Evolutionary conservation across 2,329 filamentous ascomycete species (phyloP).

Genomic region (Exophiala calicioides): DNA sequence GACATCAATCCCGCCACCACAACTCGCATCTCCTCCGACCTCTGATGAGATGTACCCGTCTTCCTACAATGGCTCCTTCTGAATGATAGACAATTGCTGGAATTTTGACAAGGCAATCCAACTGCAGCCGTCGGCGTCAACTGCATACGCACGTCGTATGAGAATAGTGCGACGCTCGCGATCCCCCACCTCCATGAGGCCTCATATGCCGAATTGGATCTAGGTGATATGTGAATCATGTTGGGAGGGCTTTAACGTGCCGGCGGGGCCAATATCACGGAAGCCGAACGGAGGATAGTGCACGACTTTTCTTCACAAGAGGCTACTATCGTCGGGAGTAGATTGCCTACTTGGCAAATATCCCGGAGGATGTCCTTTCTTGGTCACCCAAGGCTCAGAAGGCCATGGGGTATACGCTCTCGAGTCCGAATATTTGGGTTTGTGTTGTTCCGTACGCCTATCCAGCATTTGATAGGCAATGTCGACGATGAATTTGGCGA

Average conservation of each 20-base stretch:
- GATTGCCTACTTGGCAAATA: constrained; percentile 24
- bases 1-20: no score
- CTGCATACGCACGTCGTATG: constrained; percentile 36
- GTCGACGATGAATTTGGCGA: not conserved
- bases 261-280: constrained; percentile 35
- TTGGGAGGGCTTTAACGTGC: constrained; percentile 39
- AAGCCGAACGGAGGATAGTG: constrained; percentile 23
- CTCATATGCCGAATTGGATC: constrained; percentile 35
- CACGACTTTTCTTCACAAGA: constrained; percentile 28
- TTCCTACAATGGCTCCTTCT: no score
- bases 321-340: constrained; percentile 21
- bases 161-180: constrained; percentile 36
- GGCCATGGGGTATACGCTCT: constrained; percentile 29
- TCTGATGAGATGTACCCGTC: no score
- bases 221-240: constrained; percentile 42
- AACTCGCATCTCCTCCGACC: no score
- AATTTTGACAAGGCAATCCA: no score
- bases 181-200: constrained; percentile 30
- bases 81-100: no score
- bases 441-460: constrained; percentile 14
- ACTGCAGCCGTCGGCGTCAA: no score
- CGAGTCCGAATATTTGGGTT: constrained; percentile 31
- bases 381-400: constrained; percentile 29
- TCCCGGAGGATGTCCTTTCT: constrained; percentile 27
- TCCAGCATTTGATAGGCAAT: constrained; percentile 4